Conservation (phyloP, 805 yeast species). For the Lachancea waltii region DNA sequence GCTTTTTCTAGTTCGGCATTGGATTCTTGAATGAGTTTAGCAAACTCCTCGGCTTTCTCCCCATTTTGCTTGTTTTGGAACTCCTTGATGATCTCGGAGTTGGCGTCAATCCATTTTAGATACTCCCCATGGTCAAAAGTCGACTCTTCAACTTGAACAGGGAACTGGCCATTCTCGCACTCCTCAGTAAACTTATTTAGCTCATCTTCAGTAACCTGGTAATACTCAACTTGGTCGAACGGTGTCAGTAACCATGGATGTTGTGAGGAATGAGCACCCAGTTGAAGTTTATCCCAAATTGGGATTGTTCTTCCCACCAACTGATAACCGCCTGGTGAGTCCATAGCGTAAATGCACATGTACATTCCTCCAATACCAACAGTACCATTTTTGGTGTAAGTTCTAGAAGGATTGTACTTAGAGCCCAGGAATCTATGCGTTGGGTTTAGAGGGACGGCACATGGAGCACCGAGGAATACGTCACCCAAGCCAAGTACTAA, state of each 20-base stretch:
- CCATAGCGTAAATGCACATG: conserved; percentile 96
- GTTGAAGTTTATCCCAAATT: conserved; percentile 89
- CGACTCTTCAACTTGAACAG: conserved; percentile 66
- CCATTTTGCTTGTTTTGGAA: conserved; percentile 66
- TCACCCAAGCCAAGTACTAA: conserved; percentile 94
- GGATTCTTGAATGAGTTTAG: conserved; percentile 71
- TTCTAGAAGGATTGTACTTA: conserved; percentile 93
- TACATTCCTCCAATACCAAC: conserved; percentile 99
- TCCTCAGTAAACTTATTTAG: conserved; percentile 65
- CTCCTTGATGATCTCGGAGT: conserved; percentile 63
- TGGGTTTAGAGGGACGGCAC: conserved; percentile 97
- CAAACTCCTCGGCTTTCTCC: conserved; percentile 80
- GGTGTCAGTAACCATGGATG: conserved; percentile 89
- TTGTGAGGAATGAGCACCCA: conserved; percentile 56
- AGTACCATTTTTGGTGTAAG: conserved; percentile 92
- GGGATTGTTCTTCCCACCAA: conserved; percentile 95
- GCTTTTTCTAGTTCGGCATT: conserved; percentile 62
- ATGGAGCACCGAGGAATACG: conserved; percentile 96
- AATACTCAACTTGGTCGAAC: conserved; percentile 92
- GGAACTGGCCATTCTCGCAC: conserved; percentile 72
- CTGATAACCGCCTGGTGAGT: conserved; percentile 96
- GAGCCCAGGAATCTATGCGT: conserved; percentile 89
- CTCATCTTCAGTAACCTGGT: conserved; percentile 83
- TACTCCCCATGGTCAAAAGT: conserved; percentile 81
- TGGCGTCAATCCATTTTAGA: conserved; percentile 66